Evolutionary conservation across 768 basidiomycete genomes (phyloP), one percentile per base, ranked within the genome.

Genomic region (Suillus bovinus): DNA sequence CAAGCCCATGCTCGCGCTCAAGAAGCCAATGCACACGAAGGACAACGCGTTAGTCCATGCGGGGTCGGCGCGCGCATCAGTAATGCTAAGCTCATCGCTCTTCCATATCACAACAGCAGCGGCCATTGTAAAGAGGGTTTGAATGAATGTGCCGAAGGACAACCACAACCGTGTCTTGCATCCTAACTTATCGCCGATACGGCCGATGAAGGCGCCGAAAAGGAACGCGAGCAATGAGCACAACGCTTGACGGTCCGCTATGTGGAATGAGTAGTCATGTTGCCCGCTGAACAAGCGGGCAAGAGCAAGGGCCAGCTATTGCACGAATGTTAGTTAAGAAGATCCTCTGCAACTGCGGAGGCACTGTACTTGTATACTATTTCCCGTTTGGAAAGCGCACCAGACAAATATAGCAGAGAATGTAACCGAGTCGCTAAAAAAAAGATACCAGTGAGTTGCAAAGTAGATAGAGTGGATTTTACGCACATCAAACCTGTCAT

Each of bases 321-420:
- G 41, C 38, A 9, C 14, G 13, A 17, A 13, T 11, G 17, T 56
- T 20, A 56, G 27, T 27, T 27, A 1, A 10, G 5, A 39, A 17
- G 11, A 27, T 29, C 38, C 3, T 27, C 6, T 38, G 36, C 2
- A 27, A 39, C 5, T 1, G 22, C 22, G 14, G 4, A 39, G 2
- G 36, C 38, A 27, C 47, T 65, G 61, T 67, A 88, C 87, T 78
- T 89, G 87, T 11, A 85, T 80, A 66, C 85, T 85, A 70, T 91
- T 91, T 58, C 89, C 91, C 0, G 91, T 93, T 74, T 93, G 91
- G 74, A 93, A 93, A 16, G 88, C 91, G 72, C 88, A 90, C 90
- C 92, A 94, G 14, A 93, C 85, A 72, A 86, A 93, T 53, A 91
- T 78, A 2, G 92, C 88, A 49, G 89, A 85, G 77, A 93, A 93